Base-by-base conservation (phyloP, 2,329 filamentous ascomycete species). In the Sporothrix sp. region DNA sequence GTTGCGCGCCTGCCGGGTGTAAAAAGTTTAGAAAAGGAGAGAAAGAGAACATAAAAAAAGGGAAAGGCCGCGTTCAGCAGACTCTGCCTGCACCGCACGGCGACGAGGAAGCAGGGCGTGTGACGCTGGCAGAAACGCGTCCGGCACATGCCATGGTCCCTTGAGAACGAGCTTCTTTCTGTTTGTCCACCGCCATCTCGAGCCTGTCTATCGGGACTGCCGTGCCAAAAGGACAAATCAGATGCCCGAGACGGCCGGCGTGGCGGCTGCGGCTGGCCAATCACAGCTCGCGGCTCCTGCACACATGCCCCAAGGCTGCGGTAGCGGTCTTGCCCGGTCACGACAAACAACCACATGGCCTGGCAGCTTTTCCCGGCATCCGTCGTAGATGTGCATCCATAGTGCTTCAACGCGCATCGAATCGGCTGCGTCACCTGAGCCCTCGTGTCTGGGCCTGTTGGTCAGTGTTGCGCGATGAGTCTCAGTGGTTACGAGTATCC, bases 211-310 rank as follows among this genome's bases (percentile, higher is more conserved):
- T 38, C 39, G 13, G 13, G 35, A 27, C 33, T 5, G 11, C 27
- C 14, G 38, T 33, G 7, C 21, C 10, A 27, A 9, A 2, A 35
- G 39, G 23, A 48, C 54, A 53, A 56, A 56, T 56, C 54, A 56
- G 51, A 54, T 48, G 53, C 43, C 37, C 13, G 14, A 28, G 30
- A 48, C 35, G 30, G 37, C n/a, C 46, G n/a, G 53, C 53, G 53
- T 52, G 50, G 46, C 5, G 23, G 27, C 18, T 13, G 18, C 37
- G 20, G 7, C 5, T 32, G 27, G 32, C 53, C 51, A 55, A 55
- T 53, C 48, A 53, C 14, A 46, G 21, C 21, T 4, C 36, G 48
- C 32, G 3, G 2, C 13, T 38, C 35, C 36, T 16, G 48, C 51
- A 53, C 51, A 53, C 37, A 40, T 33, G 30, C 11, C 44, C 30